Percentiles rank a stretch among this genome's conserved stretches.
Conservation (phyloP, 2,329 filamentous ascomycete genomes). For the Spiromastix sp. region DNA sequence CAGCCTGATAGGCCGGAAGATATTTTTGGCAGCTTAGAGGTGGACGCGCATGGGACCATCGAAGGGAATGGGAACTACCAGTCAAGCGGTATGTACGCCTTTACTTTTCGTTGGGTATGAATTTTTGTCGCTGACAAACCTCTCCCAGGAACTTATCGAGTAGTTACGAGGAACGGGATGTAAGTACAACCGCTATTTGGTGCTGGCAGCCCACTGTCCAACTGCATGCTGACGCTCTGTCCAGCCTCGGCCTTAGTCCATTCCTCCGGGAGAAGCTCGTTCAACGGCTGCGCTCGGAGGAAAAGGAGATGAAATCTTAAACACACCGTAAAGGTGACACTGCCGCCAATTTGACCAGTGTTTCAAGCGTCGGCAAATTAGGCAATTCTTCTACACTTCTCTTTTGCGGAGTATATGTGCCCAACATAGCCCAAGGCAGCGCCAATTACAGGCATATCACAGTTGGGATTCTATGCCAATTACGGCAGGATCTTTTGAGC, state of each 20-base stretch:
- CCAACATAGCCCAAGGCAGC: no score
- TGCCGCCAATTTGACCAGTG: no score
- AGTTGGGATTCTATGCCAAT: no score
- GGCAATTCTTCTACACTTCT: no score
- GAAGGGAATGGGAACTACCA: conserved; percentile 49
- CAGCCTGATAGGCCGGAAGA: conserved; percentile 43
- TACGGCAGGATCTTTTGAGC: no score
- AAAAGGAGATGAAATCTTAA: conserved; percentile 12
- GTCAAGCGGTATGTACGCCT: conserved; percentile 37
- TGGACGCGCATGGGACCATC: conserved; percentile 48
- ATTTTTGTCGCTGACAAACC: background rate
- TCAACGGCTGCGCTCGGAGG: conserved; percentile 31
- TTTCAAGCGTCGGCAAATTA: no score
- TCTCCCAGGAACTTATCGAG: conserved; percentile 43
- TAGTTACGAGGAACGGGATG: conserved; percentile 51
- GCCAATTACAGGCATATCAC: no score
- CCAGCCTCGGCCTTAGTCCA: conserved; percentile 36
- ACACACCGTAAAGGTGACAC: background rate
- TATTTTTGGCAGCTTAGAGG: conserved; percentile 55
- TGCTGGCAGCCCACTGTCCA: no score
- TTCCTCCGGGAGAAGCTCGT: conserved; percentile 42
- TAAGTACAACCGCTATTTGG: conserved; percentile 23
- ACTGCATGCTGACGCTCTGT: no score
- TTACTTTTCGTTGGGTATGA: no score
- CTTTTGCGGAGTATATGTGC: no score